phyloP scores from a whole-genome alignment of 169 alveolate species.

The Babesia bigemina region DNA sequence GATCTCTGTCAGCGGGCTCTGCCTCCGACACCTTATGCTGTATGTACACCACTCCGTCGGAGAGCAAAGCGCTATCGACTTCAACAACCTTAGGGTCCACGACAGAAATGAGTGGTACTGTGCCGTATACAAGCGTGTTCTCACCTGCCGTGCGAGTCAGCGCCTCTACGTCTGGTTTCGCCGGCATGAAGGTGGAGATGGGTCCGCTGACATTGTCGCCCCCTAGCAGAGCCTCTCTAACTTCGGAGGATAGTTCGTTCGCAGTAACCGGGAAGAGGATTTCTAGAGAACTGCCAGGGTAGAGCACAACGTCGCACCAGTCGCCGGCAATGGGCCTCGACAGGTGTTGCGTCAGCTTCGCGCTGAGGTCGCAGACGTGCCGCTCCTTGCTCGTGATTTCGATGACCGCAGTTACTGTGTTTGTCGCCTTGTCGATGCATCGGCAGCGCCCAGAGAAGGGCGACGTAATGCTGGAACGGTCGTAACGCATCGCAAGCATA shows the following conservation, averaged over 20 bases:
- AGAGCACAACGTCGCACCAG: conserved; percentile 37
- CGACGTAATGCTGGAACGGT: background rate
- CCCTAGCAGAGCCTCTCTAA: too few species aligned
- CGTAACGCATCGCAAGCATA: background rate
- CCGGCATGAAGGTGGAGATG: too few species aligned
- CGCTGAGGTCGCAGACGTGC: conserved; percentile 17
- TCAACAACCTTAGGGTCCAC: too few species aligned
- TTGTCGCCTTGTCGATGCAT: conserved; percentile 5
- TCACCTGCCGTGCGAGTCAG: too few species aligned
- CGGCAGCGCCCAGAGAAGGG: conserved; percentile 33
- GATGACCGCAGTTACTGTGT: conserved; percentile 4
- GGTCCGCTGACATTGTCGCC: too few species aligned
- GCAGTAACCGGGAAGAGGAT: conserved; percentile 20
- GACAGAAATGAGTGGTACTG: too few species aligned
- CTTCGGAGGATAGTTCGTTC: background rate
- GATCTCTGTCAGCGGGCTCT: too few species aligned
- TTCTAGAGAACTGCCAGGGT: conserved; percentile 32
- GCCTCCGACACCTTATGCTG: too few species aligned
- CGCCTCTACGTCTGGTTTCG: too few species aligned
- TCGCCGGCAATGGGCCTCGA: conserved; percentile 20
- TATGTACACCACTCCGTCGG: too few species aligned
- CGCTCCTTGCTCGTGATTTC: background rate
- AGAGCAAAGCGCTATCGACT: too few species aligned
- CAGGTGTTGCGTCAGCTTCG: conserved; percentile 14
- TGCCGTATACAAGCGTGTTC: too few species aligned